Conservation (phyloP, 345 rosid species). For the Bruguiera gymnorhiza region DNA sequence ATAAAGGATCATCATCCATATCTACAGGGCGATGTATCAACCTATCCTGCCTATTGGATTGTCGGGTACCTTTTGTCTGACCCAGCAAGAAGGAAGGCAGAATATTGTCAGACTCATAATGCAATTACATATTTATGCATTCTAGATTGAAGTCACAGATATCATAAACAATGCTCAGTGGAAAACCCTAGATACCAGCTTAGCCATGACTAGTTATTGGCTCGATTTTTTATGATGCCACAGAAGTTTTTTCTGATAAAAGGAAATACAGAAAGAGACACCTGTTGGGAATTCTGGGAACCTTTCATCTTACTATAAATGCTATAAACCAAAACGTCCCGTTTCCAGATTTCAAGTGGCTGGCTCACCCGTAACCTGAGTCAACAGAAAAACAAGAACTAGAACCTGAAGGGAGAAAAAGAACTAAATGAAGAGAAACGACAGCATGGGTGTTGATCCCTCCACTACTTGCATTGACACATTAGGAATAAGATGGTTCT, state of each 20-base stretch:
- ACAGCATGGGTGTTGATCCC: conserved; percentile 20
- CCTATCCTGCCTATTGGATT: too few species aligned
- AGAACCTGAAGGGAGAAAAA: neutral
- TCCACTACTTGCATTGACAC: conserved; percentile 32
- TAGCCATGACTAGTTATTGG: too few species aligned
- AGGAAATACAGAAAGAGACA: neutral
- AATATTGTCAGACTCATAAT: too few species aligned
- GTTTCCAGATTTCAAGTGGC: neutral
- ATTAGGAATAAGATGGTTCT: conserved; percentile 26
- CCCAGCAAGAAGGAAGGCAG: too few species aligned
- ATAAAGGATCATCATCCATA: too few species aligned
- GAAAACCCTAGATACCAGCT: too few species aligned
- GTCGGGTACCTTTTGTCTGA: too few species aligned
- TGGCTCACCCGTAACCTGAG: conserved; percentile 7
- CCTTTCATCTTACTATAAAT: neutral
- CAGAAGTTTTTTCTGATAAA: neutral
- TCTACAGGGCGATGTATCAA: too few species aligned
- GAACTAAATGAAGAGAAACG: conserved; percentile 15
- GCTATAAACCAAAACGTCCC: neutral
- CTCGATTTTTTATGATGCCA: neutral
- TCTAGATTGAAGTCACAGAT: too few species aligned
- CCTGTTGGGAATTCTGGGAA: neutral
- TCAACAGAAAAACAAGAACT: conserved; percentile 1
- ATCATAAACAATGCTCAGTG: too few species aligned
- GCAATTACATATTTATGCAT: too few species aligned